Evolutionary conservation across 768 basidiomycete species (phyloP).

Genomic region (Suillus sp.): DNA sequence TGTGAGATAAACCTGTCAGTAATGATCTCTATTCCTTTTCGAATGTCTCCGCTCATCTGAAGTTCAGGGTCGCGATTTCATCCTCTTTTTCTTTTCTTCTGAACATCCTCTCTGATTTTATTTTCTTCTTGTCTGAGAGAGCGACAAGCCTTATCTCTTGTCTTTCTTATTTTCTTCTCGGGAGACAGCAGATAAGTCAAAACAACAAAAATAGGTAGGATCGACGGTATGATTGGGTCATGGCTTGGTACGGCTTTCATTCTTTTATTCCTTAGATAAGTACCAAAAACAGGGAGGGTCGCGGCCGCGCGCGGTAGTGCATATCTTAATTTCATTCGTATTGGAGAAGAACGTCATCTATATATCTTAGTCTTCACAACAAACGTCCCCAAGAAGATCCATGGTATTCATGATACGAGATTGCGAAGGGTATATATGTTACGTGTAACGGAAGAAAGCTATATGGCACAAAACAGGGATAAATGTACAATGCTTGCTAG

Average conservation of each 20-base stretch:
- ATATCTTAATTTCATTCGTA: not conserved
- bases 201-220: conserved; percentile 1
- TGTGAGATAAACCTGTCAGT: not conserved
- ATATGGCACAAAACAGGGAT: conserved; percentile 12
- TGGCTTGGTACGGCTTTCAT: not conserved
- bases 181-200: not conserved
- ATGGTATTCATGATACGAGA: not conserved
- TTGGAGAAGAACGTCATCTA: not conserved
- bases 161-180: not conserved
- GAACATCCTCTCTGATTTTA: not conserved
- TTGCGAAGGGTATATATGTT: not conserved
- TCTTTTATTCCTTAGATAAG: conserved; percentile 4
- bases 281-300: conserved; percentile 3
- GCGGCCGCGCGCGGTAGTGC: not conserved
- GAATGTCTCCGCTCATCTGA: not conserved
- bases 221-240: not conserved
- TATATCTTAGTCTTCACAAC: not conserved
- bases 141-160: not conserved
- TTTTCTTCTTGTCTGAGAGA: not conserved
- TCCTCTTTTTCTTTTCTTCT: not conserved
- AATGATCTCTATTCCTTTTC: not conserved
- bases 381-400: not conserved
- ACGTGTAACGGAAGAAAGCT: not conserved
- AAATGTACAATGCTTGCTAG: not conserved
- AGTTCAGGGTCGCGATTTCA: not conserved